Evolutionary conservation across 805 yeast genomes (phyloP), one percentile per base, ranked within the genome.

Genomic region (Hanseniaspora thailandica): DNA sequence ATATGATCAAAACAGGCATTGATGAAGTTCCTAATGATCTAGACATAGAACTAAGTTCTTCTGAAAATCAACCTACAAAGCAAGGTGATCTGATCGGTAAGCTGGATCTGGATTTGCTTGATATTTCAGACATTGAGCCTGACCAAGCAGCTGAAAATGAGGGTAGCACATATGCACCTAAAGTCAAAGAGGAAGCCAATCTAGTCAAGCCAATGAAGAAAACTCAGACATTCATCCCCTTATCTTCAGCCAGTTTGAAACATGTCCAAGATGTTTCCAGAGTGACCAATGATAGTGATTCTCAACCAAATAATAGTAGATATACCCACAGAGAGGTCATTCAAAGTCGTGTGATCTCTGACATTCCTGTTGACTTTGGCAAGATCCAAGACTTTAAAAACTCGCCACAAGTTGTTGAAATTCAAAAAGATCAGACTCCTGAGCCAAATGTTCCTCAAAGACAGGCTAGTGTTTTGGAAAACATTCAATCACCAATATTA

Each of bases 281-380:
- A 13, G 4, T 30, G 10, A 35, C 35, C 9, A 17, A 47, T 22
- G 47, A 43, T n/a, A 25, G 38, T 4, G 54, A 43, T 28, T n/a
- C 28, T 10, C 22, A 25, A 17, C 30, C 36, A 17, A 26, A 22
- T 5, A 35, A 26, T 9, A 50, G 46, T 20, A 40, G 25, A 30
- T 23, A 23, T 19, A 22, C 28, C 13, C 41, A 47, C 6, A 47
- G 40, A 30, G 26, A 40, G 19, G 8, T 46, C 6, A 20, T 43
- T 19, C 34, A 43, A 30, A 46, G 39, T n/a, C 30, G 39, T 35
- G 23, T 47, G 15, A 47, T 47, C 8, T 47, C 52, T 20, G 35
- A 47, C 15, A 39, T 47, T 23, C 35, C 52, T 12, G 52, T 47
- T 10, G 52, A 47, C 41, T 47, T 47, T 47, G 52, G 39, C 4